Evolutionary conservation across 2,329 filamentous ascomycete species (phyloP).

Genomic region (Exserohilum rostratum): DNA sequence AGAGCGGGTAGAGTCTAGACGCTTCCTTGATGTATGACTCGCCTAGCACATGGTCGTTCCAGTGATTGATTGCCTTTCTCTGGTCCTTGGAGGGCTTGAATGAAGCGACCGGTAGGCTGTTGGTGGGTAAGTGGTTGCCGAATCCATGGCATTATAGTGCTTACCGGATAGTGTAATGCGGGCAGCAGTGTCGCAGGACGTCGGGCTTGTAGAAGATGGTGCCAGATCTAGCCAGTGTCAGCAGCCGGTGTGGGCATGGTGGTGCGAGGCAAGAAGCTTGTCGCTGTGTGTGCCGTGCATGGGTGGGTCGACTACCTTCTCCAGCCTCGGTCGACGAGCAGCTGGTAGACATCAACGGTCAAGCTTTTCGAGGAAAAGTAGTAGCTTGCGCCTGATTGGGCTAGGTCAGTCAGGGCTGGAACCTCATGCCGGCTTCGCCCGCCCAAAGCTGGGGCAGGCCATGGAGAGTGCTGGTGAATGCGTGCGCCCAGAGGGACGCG

Average conservation of each 20-base stretch:
- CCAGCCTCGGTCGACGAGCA: slow-evolving; percentile 76
- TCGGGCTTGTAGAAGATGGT: slow-evolving; percentile 78
- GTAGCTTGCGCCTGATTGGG: slow-evolving; percentile 70
- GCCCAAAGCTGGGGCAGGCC: slow-evolving; percentile 1
- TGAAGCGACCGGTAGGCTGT: slow-evolving; percentile 66
- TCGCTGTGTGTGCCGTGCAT: slow-evolving; percentile 6
- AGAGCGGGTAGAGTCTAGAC: slow-evolving; percentile 68
- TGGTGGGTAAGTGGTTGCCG: slow-evolving; percentile 14
- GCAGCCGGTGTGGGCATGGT: slow-evolving; percentile 8
- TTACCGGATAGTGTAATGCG: slow-evolving; percentile 79
- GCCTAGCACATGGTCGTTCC: slow-evolving; percentile 74
- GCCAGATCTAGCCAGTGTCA: slow-evolving; percentile 50
- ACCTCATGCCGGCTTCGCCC: slow-evolving; percentile 18
- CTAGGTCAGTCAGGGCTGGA: slow-evolving; percentile 28
- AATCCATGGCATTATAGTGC: slow-evolving; percentile 2
- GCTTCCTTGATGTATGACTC: slow-evolving; percentile 69
- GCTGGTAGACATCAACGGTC: slow-evolving; percentile 71
- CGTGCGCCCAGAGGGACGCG: background rate
- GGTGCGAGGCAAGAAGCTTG: background rate
- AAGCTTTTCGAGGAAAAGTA: slow-evolving; percentile 69
- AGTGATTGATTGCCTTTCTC: slow-evolving; percentile 75
- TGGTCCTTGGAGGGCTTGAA: slow-evolving; percentile 75
- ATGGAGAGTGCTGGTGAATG: background rate
- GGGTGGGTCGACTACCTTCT: slow-evolving; percentile 63
- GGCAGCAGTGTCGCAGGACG: slow-evolving; percentile 81